Percentiles rank a stretch among this genome's conserved stretches.
Conservation (phyloP, 176 grass and related monocot species). For the Oryza longistaminata region DNA sequence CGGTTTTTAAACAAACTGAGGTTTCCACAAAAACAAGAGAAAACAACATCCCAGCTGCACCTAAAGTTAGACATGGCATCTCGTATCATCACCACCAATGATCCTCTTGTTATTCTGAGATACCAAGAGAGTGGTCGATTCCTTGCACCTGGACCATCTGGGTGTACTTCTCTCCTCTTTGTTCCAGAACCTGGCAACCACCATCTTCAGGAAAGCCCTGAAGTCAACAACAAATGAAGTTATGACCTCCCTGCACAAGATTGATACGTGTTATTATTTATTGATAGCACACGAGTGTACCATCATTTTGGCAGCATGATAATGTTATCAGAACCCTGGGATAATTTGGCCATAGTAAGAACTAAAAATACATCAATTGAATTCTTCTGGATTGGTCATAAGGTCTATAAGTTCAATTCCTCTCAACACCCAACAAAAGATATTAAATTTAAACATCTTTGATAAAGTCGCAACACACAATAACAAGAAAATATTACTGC, state of each 20-base stretch:
- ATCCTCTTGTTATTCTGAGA: constrained; percentile 67
- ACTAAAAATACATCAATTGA: background rate
- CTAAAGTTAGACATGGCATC: constrained; percentile 48
- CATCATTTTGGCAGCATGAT: background rate
- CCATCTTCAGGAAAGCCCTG: constrained; percentile 85
- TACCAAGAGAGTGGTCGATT: constrained; percentile 58
- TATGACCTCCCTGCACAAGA: constrained; percentile 83
- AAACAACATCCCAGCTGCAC: background rate
- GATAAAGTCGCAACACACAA: background rate
- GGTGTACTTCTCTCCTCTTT: constrained; percentile 56
- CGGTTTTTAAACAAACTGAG: background rate
- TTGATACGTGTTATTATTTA: constrained; percentile 38
- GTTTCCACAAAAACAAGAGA: constrained; percentile 7
- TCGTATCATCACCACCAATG: constrained; percentile 42
- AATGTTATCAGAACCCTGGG: constrained; percentile 16
- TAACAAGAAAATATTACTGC: background rate
- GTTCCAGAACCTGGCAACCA: constrained; percentile 66
- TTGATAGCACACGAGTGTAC: background rate
- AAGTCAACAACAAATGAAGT: constrained; percentile 92
- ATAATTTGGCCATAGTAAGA: constrained; percentile 18
- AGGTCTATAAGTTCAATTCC: background rate
- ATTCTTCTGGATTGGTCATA: background rate
- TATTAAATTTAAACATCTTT: constrained; percentile 9
- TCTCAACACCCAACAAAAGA: background rate
- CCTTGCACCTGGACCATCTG: constrained; percentile 75